Conservation (phyloP, 1,139 yeast species). For the Kodamaea fungicola region DNA sequence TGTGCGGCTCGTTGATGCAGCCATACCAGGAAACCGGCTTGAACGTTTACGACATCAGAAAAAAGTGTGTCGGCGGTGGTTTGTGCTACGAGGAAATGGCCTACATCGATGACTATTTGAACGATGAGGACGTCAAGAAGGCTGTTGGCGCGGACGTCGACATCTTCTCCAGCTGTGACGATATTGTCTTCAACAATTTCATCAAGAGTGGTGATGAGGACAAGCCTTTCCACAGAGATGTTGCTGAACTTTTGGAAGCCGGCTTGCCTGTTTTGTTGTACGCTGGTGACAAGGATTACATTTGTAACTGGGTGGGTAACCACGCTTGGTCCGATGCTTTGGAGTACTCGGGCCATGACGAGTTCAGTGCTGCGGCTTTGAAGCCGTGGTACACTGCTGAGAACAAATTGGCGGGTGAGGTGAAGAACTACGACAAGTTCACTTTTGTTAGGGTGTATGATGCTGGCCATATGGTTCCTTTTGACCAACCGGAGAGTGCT, state of each 20-base stretch:
- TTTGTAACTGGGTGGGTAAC: slow-evolving; percentile 41
- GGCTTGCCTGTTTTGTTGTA: slow-evolving; percentile 38
- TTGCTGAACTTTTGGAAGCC: slow-evolving; percentile 55
- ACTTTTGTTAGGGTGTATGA: slow-evolving; percentile 61
- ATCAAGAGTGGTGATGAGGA: slow-evolving; percentile 57
- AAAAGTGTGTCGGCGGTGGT: slow-evolving; percentile 48
- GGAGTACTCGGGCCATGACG: slow-evolving; percentile 25
- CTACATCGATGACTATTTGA: slow-evolving; percentile 56
- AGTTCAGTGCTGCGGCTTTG: slow-evolving; percentile 25
- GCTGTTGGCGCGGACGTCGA: slow-evolving; percentile 62
- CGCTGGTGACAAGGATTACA: slow-evolving; percentile 40
- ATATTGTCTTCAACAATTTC: slow-evolving; percentile 55
- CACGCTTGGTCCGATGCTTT: slow-evolving; percentile 33
- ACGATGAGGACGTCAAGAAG: slow-evolving; percentile 55
- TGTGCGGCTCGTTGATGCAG: slow-evolving; percentile 38
- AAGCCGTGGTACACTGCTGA: slow-evolving; percentile 39
- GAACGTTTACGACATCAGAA: slow-evolving; percentile 69
- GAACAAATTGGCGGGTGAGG: slow-evolving; percentile 55
- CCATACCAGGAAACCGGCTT: slow-evolving; percentile 59
- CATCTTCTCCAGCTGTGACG: slow-evolving; percentile 53
- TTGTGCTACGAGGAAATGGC: slow-evolving; percentile 59
- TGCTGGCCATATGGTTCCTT: slow-evolving; percentile 81
- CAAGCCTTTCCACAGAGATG: slow-evolving; percentile 62
- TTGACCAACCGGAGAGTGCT: slow-evolving; percentile 72
- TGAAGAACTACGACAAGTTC: slow-evolving; percentile 50